Conservation (phyloP, 2,329 filamentous ascomycete species). For the Pseudohalonectria lignicola region DNA sequence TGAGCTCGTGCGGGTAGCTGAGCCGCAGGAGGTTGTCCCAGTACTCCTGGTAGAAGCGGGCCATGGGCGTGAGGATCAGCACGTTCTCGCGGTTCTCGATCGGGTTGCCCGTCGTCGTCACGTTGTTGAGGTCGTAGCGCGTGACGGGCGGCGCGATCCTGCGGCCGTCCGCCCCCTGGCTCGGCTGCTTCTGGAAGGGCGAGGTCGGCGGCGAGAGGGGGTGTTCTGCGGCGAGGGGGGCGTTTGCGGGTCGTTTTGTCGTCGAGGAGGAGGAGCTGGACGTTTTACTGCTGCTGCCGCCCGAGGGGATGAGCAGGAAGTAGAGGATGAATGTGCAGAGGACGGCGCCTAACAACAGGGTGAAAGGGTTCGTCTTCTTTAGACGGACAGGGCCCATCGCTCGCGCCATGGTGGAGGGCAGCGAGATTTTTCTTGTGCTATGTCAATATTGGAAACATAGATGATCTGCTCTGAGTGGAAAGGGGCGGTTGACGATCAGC, state of each 20-base stretch:
- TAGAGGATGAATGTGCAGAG: constrained; percentile 63
- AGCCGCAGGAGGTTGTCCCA: constrained; percentile 87
- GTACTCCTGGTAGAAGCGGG: constrained; percentile 86
- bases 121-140: constrained; percentile 90
- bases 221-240: constrained; percentile 42
- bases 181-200: constrained; percentile 53
- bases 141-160: constrained; percentile 69
- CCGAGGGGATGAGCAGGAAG: constrained; percentile 45
- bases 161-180: constrained; percentile 42
- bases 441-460: not conserved
- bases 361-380: constrained; percentile 70
- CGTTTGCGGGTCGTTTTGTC: constrained; percentile 25
- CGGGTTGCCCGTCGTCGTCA: constrained; percentile 71
- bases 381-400: constrained; percentile 57
- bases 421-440: constrained; percentile 4
- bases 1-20: constrained; percentile 84
- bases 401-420: constrained; percentile 33
- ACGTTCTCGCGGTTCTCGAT: constrained; percentile 73
- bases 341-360: constrained; percentile 58
- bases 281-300: constrained; percentile 27
- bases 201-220: constrained; percentile 64
- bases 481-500: no score
- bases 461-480: no score
- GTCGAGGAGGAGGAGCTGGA: constrained; percentile 19
- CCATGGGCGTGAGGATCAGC: constrained; percentile 85